A percentile compares a stretch with the other conserved stretches of the same genome.
Conservation (phyloP, 2,329 filamentous ascomycete genomes). For the Dothistroma septosporum region DNA sequence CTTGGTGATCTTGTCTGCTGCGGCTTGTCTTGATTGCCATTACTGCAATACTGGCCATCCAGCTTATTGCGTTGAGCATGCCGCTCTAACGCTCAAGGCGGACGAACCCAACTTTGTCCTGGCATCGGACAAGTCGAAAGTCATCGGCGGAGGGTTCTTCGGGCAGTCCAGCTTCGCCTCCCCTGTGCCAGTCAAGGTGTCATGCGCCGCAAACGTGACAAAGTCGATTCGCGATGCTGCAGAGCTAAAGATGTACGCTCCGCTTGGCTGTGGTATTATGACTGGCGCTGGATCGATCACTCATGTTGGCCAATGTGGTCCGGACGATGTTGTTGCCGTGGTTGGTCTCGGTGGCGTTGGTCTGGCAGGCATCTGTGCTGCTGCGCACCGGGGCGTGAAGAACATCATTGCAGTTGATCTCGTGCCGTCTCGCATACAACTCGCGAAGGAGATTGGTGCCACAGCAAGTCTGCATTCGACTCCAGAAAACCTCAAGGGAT, state of each 20-base stretch:
- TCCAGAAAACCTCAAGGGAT: constrained; percentile 12
- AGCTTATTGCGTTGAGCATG: constrained; percentile 45
- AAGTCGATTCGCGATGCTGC: constrained; percentile 19
- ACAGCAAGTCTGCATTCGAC: constrained; percentile 28
- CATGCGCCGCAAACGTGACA: constrained; percentile 29
- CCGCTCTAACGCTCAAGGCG: constrained; percentile 30
- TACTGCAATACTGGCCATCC: constrained; percentile 44
- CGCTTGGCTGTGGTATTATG: constrained; percentile 44
- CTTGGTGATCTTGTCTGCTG: constrained; percentile 43
- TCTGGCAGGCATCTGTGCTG: constrained; percentile 40
- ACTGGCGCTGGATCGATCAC: constrained; percentile 44
- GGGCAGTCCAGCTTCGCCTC: constrained; percentile 39
- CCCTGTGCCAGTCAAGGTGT: constrained; percentile 30
- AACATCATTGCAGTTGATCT: constrained; percentile 48
- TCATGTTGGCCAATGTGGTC: constrained; percentile 33
- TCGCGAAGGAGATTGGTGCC: constrained; percentile 46
- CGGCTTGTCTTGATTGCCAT: constrained; percentile 42
- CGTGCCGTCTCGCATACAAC: constrained; percentile 39
- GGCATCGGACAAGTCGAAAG: constrained; percentile 13
- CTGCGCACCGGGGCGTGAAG: constrained; percentile 29
- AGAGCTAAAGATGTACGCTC: constrained; percentile 35
- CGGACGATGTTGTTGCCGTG: constrained; percentile 34
- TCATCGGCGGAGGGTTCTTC: constrained; percentile 35
- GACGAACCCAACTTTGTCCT: constrained; percentile 24
- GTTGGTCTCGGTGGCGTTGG: constrained; percentile 44